A percentile compares a stretch with the other conserved stretches of the same genome.
Conservation (phyloP, 257 asterid species). For the Misopates orontium region DNA sequence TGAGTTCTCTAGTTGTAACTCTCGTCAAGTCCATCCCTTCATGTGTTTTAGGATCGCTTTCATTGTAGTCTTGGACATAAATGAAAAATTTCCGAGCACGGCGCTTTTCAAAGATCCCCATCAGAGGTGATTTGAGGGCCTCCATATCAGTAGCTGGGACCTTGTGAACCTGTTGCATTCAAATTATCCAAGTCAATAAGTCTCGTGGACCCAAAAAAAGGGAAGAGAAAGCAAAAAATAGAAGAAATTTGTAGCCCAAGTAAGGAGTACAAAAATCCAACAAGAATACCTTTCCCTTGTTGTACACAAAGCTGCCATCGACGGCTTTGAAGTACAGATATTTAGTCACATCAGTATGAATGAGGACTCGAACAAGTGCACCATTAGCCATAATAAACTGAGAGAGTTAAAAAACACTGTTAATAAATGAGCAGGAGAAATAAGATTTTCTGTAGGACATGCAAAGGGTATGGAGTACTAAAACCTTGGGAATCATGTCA, state of each 20-base stretch:
- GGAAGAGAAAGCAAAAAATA: no score
- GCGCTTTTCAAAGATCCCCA: conserved; percentile 97
- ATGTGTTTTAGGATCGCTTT: conserved; percentile 78
- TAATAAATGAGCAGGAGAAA: conserved; percentile 17
- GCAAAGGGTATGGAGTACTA: conserved; percentile 13
- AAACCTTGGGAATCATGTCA: conserved; percentile 97
- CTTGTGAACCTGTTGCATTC: conserved; percentile 74
- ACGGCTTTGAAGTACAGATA: conserved; percentile 92
- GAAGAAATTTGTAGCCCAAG: background rate
- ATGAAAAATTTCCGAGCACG: conserved; percentile 94
- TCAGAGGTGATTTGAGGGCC: conserved; percentile 94
- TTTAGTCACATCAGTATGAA: conserved; percentile 92
- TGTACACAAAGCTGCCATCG: conserved; percentile 93
- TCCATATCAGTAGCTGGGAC: conserved; percentile 96
- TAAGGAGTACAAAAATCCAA: conserved; percentile 12
- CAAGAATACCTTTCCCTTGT: conserved; percentile 72
- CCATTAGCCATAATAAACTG: conserved; percentile 99
- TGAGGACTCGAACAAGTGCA: conserved; percentile 86
- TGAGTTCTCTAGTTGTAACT: conserved; percentile 81
- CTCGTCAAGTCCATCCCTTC: conserved; percentile 91
- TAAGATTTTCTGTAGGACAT: conserved; percentile 3
- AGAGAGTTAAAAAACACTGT: conserved; percentile 23
- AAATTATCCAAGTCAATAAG: conserved; percentile 7
- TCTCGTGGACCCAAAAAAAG: conserved; percentile 5
- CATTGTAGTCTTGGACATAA: conserved; percentile 86